Evolutionary conservation across 805 yeast species (phyloP).

Genomic region (Yarrowia deformans): DNA sequence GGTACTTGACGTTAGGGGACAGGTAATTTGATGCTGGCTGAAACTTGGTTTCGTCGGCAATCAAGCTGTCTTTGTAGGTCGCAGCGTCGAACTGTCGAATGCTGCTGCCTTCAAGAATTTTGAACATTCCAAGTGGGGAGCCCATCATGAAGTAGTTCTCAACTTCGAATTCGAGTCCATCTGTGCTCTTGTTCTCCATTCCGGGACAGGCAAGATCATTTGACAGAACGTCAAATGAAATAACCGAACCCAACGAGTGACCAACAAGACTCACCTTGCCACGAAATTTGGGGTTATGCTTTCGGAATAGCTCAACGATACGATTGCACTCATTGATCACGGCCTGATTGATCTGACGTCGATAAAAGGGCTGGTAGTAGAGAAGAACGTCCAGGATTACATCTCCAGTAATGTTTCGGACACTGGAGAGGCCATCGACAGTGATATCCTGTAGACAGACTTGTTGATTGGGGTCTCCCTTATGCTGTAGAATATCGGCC

Average conservation of each 20-base stretch:
- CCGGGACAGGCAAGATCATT: constrained; percentile 28
- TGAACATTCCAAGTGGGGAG: constrained; percentile 88
- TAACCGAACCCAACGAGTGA: constrained; percentile 91
- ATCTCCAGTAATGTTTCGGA: constrained; percentile 81
- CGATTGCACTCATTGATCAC: constrained; percentile 71
- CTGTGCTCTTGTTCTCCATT: constrained; percentile 54
- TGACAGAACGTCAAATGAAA: constrained; percentile 74
- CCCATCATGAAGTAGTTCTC: constrained; percentile 82
- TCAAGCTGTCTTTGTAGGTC: constrained; percentile 6
- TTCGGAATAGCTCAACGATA: constrained; percentile 63
- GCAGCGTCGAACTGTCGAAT: constrained; percentile 51
- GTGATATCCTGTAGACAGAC: constrained; percentile 68
- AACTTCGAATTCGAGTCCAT: constrained; percentile 67
- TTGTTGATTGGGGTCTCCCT: constrained; percentile 38
- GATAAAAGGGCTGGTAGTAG: constrained; percentile 72
- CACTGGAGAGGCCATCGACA: constrained; percentile 72
- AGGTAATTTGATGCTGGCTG: constrained; percentile 21
- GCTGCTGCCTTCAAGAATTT: constrained; percentile 69
- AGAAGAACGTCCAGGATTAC: constrained; percentile 84
- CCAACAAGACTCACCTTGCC: constrained; percentile 87
- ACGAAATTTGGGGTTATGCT: constrained; percentile 57
- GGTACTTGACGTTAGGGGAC: constrained; percentile 56
- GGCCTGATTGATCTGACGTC: constrained; percentile 64
- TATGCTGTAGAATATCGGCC: constrained; percentile 39
- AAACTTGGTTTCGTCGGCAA: constrained; percentile 40